Evolutionary conservation across 306 rosid species (phyloP), one percentile per base, ranked within the genome.

Genomic region (Carpinus fangiana): DNA sequence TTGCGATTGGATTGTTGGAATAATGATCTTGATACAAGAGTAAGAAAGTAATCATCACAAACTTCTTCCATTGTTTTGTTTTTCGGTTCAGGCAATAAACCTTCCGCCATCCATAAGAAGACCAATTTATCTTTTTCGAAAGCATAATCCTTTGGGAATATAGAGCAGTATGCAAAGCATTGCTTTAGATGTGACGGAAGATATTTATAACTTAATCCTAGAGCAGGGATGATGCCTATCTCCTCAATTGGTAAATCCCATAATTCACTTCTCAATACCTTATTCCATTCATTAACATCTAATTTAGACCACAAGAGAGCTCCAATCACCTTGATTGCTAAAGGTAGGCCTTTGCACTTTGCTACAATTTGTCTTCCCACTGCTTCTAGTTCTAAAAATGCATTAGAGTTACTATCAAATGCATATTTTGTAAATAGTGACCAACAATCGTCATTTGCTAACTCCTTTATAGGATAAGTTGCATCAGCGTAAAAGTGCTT

Each of bases 21-120:
- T 1, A 83, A 69, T 21, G 79, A 82, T 64, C 83, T 46, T 0
- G 65, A 83, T 8, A 70, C 11, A 0, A 78, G 79, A 51, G 70
- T 72, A 0, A 0, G 21, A 18, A 83, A 53, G 73, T 75, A 83
- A 2, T 70, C 41, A 4, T 59, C n/a, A 0, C 86, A 83, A 20
- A 75, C 21, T 28, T 79, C 79, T 54, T 69, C 81, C 2, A 76
- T 54, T 4, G 31, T 53, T 3, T 3, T 55, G 13, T 20, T 21
- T 28, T 46, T 16, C 2, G 21, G 10, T 23, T 48, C 75, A 9
- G 9, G 73, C 5, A 84, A 34, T 0, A 80, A 80, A 9, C 75
- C 84, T 48, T 69, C 76, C 3, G 67, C 73, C 79, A 80, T 75
- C 84, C 80, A 80, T 9, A 73, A n/a, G 3, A 7, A 56, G 36